Evolutionary conservation across 2,329 filamentous ascomycete species (phyloP).

Genomic region (Leptographium wingfieldii): DNA sequence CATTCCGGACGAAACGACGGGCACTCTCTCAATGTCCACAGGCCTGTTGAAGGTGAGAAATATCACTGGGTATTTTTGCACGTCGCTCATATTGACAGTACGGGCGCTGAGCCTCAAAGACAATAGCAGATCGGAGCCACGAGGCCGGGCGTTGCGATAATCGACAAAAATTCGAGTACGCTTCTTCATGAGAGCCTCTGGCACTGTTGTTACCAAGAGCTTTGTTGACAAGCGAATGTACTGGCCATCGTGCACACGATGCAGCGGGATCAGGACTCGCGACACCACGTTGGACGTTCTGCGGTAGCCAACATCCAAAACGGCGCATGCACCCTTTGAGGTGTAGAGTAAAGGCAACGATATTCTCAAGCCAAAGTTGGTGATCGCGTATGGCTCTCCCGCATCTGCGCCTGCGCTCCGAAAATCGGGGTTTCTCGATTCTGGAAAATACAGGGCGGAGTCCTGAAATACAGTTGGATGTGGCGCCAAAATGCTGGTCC

Average conservation of each 20-base stretch:
- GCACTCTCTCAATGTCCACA: neutral
- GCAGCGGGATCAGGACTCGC: conserved; percentile 4
- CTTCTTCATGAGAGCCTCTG: neutral
- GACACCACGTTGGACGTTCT: neutral
- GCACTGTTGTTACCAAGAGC: conserved; percentile 5
- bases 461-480: conserved; percentile 7
- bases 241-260: conserved; percentile 2
- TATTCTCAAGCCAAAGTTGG: conserved; percentile 11
- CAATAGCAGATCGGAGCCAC: neutral
- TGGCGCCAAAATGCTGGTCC: conserved; percentile 10
- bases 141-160: conserved; percentile 3
- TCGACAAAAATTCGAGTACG: conserved; percentile 7
- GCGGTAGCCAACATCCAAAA: conserved; percentile 6
- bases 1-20: neutral
- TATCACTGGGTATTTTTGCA: neutral
- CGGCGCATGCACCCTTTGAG: conserved; percentile 5
- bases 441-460: conserved; percentile 3
- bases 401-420: neutral
- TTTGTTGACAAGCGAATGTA: conserved; percentile 7
- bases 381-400: conserved; percentile 6
- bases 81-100: neutral
- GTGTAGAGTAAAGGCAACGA: conserved; percentile 8
- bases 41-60: conserved; percentile 6
- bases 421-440: neutral
- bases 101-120: neutral